These are phyloP conservation scores for Fusarium sp. DNA, from an alignment of 2,329 filamentous ascomycete species.

Conservation along the genomic window DNA sequence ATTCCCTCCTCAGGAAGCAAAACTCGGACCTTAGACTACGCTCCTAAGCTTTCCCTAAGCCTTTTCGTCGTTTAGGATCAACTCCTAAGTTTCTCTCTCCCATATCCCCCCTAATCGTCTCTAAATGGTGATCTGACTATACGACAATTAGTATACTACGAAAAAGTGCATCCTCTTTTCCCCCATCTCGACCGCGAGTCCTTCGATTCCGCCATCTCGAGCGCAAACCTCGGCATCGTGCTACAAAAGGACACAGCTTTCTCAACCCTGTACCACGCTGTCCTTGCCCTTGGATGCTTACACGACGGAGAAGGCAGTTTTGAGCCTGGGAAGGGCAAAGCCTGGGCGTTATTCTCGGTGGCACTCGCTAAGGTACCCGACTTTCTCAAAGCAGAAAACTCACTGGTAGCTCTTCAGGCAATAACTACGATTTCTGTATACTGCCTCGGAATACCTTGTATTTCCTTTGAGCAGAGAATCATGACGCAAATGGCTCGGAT, in stretches of 20 bases:
- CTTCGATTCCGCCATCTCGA: slow-evolving; percentile 21
- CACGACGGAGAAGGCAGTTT: slow-evolving; percentile 34
- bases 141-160: slow-evolving; percentile 30
- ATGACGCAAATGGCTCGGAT: slow-evolving; percentile 35
- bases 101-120: too few species aligned
- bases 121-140: too few species aligned
- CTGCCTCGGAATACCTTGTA: slow-evolving; percentile 24
- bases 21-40: too few species aligned
- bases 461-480: slow-evolving; percentile 36
- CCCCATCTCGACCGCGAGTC: slow-evolving; percentile 27
- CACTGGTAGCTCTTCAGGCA: slow-evolving; percentile 35
- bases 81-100: too few species aligned
- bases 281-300: slow-evolving; percentile 38
- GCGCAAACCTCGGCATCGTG: neutral
- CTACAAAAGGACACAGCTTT: slow-evolving; percentile 23
- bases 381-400: slow-evolving; percentile 11
- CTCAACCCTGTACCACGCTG: slow-evolving; percentile 35
- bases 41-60: too few species aligned
- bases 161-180: slow-evolving; percentile 39
- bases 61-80: too few species aligned
- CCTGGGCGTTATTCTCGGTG: slow-evolving; percentile 38
- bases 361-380: slow-evolving; percentile 23
- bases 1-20: too few species aligned
- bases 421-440: slow-evolving; percentile 31
- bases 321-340: slow-evolving; percentile 38